Conservation (phyloP, 1,139 yeast genomes). For the Blastobotrys capitulatus region DNA sequence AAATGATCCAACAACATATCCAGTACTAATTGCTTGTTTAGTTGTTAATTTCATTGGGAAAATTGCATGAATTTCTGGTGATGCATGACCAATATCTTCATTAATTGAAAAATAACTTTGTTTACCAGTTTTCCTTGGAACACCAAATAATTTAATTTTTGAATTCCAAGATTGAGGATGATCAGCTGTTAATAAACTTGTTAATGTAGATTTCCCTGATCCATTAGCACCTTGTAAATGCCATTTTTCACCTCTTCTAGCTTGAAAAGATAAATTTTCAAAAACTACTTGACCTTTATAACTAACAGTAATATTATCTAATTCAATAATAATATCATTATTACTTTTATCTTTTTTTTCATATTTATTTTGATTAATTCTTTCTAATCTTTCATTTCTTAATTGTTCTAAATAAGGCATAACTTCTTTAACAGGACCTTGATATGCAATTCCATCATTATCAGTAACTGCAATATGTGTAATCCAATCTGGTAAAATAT, state of each 20-base stretch:
- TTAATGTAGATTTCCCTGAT: conserved; percentile 82
- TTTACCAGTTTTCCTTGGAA: conserved; percentile 67
- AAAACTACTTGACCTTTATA: conserved; percentile 62
- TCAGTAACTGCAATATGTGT: conserved; percentile 62
- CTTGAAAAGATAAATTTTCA: conserved; percentile 57
- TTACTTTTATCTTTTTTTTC: conserved; percentile 35
- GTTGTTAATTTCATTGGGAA: conserved; percentile 57
- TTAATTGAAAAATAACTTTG: conserved; percentile 76
- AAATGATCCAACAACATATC: conserved; percentile 61
- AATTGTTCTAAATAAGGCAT: conserved; percentile 26
- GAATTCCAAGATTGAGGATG: conserved; percentile 96
- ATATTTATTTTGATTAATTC: neutral
- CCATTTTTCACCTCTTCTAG: conserved; percentile 74
- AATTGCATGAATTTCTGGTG: conserved; percentile 88
- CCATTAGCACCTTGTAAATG: conserved; percentile 88
- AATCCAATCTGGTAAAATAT: conserved; percentile 72
- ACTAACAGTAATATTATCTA: conserved; percentile 57
- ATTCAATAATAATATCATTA: conserved; percentile 61
- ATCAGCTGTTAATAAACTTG: conserved; percentile 83
- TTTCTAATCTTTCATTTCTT: conserved; percentile 10
- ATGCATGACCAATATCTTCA: conserved; percentile 72
- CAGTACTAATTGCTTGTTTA: conserved; percentile 62
- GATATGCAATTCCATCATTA: conserved; percentile 44
- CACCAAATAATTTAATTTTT: conserved; percentile 58
- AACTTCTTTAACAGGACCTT: conserved; percentile 44